A percentile compares a stretch with the other conserved stretches of the same genome.
Conservation (phyloP, 768 basidiomycete species). For the Saitozyma sp. region DNA sequence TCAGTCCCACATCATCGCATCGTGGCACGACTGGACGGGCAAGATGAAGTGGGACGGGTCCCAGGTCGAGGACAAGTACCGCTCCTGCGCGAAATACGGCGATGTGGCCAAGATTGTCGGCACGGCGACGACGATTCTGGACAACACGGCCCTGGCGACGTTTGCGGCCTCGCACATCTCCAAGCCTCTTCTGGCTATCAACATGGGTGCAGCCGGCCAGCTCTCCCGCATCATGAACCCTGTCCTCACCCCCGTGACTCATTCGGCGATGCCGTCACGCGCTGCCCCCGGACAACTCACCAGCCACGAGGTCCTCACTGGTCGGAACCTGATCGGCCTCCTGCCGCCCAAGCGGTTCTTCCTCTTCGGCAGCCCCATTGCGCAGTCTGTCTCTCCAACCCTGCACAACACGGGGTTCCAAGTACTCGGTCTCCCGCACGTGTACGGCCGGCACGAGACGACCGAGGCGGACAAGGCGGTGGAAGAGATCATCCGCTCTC, state of each 20-base stretch:
- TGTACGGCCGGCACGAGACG: constrained; percentile 77
- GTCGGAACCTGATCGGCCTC: constrained; percentile 75
- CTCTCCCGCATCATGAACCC: constrained; percentile 83
- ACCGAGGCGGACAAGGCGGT: constrained; percentile 65
- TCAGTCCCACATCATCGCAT: constrained; percentile 76
- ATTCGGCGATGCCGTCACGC: constrained; percentile 76
- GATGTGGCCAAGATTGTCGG: constrained; percentile 93
- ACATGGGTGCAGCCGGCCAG: constrained; percentile 84
- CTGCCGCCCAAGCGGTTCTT: constrained; percentile 73
- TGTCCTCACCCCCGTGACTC: constrained; percentile 86
- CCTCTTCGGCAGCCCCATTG: constrained; percentile 86
- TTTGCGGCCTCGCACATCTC: constrained; percentile 61
- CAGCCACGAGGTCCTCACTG: constrained; percentile 79
- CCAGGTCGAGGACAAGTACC: constrained; percentile 68
- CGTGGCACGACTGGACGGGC: constrained; percentile 94
- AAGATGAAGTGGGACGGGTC: constrained; percentile 71
- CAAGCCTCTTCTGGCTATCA: constrained; percentile 90
- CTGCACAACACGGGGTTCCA: constrained; percentile 88
- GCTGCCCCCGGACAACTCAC: constrained; percentile 94
- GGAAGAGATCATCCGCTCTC: constrained; percentile 62
- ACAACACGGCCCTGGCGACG: constrained; percentile 74
- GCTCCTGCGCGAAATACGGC: constrained; percentile 65
- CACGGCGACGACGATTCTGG: constrained; percentile 69
- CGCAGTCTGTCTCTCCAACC: constrained; percentile 85
- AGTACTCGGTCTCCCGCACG: constrained; percentile 77